Evolutionary conservation across 176 grass and related monocot genomes (phyloP).

Genomic region (Echinochloa phyllopogon): DNA sequence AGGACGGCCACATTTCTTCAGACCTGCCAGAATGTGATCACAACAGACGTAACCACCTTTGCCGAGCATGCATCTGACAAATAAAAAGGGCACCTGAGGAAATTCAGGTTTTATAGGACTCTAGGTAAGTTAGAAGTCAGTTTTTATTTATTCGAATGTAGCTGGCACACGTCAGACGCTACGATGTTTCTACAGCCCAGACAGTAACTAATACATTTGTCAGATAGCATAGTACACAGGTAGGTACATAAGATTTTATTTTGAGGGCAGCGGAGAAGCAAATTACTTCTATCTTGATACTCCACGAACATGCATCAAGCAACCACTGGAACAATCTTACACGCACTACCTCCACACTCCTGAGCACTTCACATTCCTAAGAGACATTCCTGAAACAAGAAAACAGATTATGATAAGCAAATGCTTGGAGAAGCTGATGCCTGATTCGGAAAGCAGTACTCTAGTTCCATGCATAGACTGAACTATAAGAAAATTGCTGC

Average conservation of each 20-base stretch:
- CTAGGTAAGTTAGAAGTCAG: not conserved
- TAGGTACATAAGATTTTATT: not conserved
- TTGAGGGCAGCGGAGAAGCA: not conserved
- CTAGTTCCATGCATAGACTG: not conserved
- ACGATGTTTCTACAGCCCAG: not conserved
- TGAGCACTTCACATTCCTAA: constrained; percentile 13
- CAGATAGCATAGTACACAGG: constrained; percentile 16
- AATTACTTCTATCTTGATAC: constrained; percentile 11
- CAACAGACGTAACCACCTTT: not conserved
- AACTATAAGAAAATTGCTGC: not conserved
- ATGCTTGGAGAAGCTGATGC: not conserved
- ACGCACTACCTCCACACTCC: constrained; percentile 9
- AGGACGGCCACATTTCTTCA: not conserved
- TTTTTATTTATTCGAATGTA: constrained; percentile 34
- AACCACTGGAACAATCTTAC: not conserved
- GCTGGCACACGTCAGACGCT: not conserved
- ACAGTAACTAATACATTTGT: constrained; percentile 31
- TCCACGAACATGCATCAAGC: constrained; percentile 33
- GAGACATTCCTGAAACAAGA: constrained; percentile 17
- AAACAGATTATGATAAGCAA: constrained; percentile 1
- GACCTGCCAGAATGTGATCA: not conserved
- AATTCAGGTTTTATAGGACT: not conserved
- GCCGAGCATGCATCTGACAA: not conserved
- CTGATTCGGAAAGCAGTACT: not conserved
- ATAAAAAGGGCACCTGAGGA: not conserved